A percentile compares a stretch with the other conserved stretches of the same genome.
These are phyloP conservation scores for Monosporascus sp. DNA, from an alignment of 2,329 filamentous ascomycete genomes.

Conservation along the genomic window DNA sequence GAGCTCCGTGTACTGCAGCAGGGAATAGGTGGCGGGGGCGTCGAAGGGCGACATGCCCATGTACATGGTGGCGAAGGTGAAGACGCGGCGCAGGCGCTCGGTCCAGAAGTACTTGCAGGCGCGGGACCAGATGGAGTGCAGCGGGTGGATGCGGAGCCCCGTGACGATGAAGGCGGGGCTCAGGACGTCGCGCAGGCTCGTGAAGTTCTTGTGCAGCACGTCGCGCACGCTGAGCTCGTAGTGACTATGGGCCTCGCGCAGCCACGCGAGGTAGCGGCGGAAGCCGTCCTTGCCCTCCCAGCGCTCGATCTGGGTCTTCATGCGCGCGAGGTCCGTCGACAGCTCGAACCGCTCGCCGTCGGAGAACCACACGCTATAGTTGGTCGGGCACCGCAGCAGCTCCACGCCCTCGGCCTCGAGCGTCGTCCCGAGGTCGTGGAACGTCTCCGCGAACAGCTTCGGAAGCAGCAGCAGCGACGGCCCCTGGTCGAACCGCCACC, in stretches of 20 bases:
- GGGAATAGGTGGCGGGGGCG: conserved; percentile 67
- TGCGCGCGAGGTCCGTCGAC: conserved; percentile 62
- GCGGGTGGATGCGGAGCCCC: conserved; percentile 59
- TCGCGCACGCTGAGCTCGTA: conserved; percentile 64
- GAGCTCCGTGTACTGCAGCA: conserved; percentile 71
- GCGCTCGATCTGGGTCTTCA: conserved; percentile 68
- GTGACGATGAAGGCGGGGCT: conserved; percentile 53
- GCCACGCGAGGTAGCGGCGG: conserved; percentile 60
- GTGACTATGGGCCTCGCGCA: conserved; percentile 63
- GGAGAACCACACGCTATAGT: conserved; percentile 70
- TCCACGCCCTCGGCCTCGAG: conserved; percentile 61
- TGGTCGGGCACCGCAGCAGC: conserved; percentile 67
- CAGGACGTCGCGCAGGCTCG: conserved; percentile 51
- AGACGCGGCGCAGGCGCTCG: conserved; percentile 63
- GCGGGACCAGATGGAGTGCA: conserved; percentile 64
- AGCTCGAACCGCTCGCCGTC: conserved; percentile 61
- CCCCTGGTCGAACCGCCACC: conserved; percentile 71
- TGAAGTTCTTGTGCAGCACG: conserved; percentile 64
- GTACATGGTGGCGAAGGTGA: conserved; percentile 78
- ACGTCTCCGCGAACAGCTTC: conserved; percentile 63
- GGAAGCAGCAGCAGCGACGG: conserved; percentile 70
- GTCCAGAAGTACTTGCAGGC: conserved; percentile 65
- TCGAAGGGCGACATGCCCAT: conserved; percentile 78
- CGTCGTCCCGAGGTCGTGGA: conserved; percentile 62
- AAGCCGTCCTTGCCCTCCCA: conserved; percentile 69